Evolutionary conservation across 1,284 basidiomycete genomes (phyloP).

Genomic region (Pseudozyma thailandica): DNA sequence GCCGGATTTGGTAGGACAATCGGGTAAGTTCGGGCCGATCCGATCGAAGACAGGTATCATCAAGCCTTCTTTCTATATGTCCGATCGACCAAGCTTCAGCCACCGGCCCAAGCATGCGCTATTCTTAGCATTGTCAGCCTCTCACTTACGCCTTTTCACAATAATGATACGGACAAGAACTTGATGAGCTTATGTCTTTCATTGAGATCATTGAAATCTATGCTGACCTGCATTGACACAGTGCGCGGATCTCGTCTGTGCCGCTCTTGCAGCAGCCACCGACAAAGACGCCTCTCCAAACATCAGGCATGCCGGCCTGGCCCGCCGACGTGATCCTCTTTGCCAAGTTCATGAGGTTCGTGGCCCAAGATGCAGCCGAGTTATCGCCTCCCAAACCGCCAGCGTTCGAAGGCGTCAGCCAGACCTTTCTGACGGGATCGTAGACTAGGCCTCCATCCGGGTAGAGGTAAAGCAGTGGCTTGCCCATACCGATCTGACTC

Average conservation of each 20-base stretch:
- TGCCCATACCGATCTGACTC: slow-evolving; percentile 9
- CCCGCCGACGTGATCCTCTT: slow-evolving; percentile 16
- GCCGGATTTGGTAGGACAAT: too few relatives aligned
- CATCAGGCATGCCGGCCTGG: slow-evolving; percentile 10
- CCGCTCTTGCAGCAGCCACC: slow-evolving; percentile 61
- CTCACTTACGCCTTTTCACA: too few relatives aligned
- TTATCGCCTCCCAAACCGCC: slow-evolving; percentile 17
- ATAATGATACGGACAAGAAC: too few relatives aligned
- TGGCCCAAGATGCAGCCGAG: slow-evolving; percentile 42
- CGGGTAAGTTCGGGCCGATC: too few relatives aligned
- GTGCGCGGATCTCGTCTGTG: slow-evolving; percentile 47
- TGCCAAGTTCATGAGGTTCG: slow-evolving; percentile 45
- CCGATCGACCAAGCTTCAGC: too few relatives aligned
- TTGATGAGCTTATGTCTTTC: too few relatives aligned
- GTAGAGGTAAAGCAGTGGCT: slow-evolving; percentile 59
- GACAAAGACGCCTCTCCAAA: slow-evolving; percentile 53
- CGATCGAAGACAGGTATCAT: too few relatives aligned
- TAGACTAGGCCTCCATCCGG: slow-evolving; percentile 63
- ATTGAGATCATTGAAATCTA: slow-evolving; percentile 8
- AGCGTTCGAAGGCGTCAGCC: slow-evolving; percentile 37
- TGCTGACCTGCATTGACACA: slow-evolving; percentile 29
- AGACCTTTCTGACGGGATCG: slow-evolving; percentile 50
- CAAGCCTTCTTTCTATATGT: too few relatives aligned
- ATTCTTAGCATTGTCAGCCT: too few relatives aligned
- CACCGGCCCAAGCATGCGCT: too few relatives aligned